phyloP scores from a whole-genome alignment of 2,329 filamentous ascomycete genomes.

The Huntiella decipiens region DNA sequence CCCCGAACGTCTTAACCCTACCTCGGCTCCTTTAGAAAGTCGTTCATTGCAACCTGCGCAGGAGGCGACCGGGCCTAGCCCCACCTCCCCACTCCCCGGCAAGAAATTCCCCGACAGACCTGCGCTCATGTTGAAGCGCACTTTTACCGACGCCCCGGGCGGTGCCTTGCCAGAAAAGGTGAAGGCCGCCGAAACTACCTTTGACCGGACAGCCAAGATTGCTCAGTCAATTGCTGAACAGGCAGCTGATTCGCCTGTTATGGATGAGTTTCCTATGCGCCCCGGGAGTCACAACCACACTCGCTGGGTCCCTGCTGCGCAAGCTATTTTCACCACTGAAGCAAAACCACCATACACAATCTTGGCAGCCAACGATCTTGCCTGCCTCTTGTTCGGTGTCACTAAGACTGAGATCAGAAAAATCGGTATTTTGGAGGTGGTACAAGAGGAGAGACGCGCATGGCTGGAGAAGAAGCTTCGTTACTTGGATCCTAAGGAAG shows the following conservation, averaged over 20 bases:
- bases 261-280: constrained; percentile 4
- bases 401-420: constrained; percentile 44
- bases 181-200: constrained; percentile 1
- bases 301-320: constrained; percentile 74
- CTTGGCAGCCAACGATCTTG: constrained; percentile 84
- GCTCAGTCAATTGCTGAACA: not conserved
- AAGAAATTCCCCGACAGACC: not conserved
- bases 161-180: constrained; percentile 2
- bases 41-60: constrained; percentile 5
- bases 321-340: constrained; percentile 97
- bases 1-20: constrained; percentile 3
- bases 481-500: constrained; percentile 34
- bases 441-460: constrained; percentile 68
- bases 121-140: constrained; percentile 4
- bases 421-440: constrained; percentile 86
- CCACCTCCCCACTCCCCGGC: not conserved
- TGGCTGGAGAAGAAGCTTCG: constrained; percentile 80
- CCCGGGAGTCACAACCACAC: constrained; percentile 73
- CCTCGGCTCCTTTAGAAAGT: not conserved
- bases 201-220: not conserved
- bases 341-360: constrained; percentile 85
- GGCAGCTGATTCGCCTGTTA: constrained; percentile 4
- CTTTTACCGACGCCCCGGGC: constrained; percentile 7
- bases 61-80: constrained; percentile 3
- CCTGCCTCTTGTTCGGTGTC: constrained; percentile 63